Evolutionary conservation across 2,329 filamentous ascomycete species (phyloP), one percentile per base, ranked within the genome.

Genomic region (Epichloe hybrida): DNA sequence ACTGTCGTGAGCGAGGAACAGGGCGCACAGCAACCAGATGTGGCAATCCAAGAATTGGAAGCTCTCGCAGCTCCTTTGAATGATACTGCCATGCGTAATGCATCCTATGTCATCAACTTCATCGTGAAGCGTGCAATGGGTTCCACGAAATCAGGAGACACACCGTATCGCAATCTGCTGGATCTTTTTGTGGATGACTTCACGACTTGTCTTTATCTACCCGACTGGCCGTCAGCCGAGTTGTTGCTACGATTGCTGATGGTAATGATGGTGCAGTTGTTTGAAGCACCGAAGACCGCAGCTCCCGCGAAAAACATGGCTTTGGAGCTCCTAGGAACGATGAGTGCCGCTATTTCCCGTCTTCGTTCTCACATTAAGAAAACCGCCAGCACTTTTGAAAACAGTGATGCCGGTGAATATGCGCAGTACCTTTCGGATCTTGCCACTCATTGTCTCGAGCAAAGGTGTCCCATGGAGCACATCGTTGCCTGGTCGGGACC

Each of bases 111-210:
- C 49, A 80, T 95, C 55, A 80, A 80, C 41, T 94, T 88, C 61
- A 86, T 98, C 49, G 84, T 97, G 20, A 81, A 84, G 53, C 82
- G 89, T 55, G 93, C 93, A 15, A 79, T 91, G 59, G 87, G 81
- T 38, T 91, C 91, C 1, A 91, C 89, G 5, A 98, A 98, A 63
- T 85, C 87, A 5, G 90, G 89, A 15, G 93, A 98, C 58, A 86
- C 91, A n/a, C 93, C 93, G 0, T 96, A 94, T 63, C 83, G 93
- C 42, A 95, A 95, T 59, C 77, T 98, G 12, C 75, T 98, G 36
- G 93, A 98, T 64, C 80, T 97, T 17, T 97, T 98, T 59, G 86
- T 94, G 0, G 90, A 97, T 61, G 93, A 98, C 64, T 88, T 98
- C 56, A 86, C 94, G 31, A 84, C 81, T 17, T 94, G 95, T 43